Percentiles rank a stretch among this genome's conserved stretches.
Evolutionary conservation across 1,284 basidiomycete genomes (phyloP).

Genomic region (Apiotrichum porosum): DNA sequence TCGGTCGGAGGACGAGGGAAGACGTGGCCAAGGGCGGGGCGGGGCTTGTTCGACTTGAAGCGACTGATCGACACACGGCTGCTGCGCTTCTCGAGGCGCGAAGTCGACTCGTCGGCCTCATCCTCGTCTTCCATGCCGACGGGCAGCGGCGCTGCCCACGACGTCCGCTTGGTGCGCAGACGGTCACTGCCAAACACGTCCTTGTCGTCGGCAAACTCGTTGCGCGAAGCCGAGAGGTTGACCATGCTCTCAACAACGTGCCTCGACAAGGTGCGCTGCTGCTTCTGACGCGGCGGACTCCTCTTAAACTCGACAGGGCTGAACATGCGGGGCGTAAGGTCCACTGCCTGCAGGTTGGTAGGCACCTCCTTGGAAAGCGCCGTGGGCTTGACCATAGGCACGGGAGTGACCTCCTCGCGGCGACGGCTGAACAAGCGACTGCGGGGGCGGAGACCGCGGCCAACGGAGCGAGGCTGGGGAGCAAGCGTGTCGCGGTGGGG

Average conservation of each 20-base stretch:
- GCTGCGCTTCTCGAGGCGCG: constrained; percentile 4
- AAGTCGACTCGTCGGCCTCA: not conserved
- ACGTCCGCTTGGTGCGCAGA: constrained; percentile 3
- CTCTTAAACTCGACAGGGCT: too few relatives aligned
- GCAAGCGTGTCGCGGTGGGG: not conserved
- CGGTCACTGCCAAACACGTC: not conserved
- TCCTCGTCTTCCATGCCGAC: constrained; percentile 3
- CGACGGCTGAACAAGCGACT: constrained; percentile 7
- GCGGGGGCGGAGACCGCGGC: constrained; percentile 5
- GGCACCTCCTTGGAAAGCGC: too few relatives aligned
- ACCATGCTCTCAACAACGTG: constrained; percentile 14
- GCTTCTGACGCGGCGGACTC: too few relatives aligned
- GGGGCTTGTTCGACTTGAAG: constrained; percentile 12
- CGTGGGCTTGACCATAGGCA: too few relatives aligned
- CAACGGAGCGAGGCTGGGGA: constrained; percentile 2
- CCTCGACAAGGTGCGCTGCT: constrained; percentile 4
- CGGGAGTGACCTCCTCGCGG: not conserved
- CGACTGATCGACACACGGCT: constrained; percentile 11
- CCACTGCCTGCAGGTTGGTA: too few relatives aligned
- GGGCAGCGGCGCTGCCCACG: constrained; percentile 9
- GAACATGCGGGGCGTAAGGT: too few relatives aligned
- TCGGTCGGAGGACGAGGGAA: constrained; percentile 20
- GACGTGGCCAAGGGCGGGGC: constrained; percentile 15
- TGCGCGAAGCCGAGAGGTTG: constrained; percentile 6
- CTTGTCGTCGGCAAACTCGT: not conserved